A percentile compares a stretch with the other conserved stretches of the same genome.
Evolutionary conservation across 371 early-diverging fungal species (phyloP).

Genomic region (Mucor plumbeus): DNA sequence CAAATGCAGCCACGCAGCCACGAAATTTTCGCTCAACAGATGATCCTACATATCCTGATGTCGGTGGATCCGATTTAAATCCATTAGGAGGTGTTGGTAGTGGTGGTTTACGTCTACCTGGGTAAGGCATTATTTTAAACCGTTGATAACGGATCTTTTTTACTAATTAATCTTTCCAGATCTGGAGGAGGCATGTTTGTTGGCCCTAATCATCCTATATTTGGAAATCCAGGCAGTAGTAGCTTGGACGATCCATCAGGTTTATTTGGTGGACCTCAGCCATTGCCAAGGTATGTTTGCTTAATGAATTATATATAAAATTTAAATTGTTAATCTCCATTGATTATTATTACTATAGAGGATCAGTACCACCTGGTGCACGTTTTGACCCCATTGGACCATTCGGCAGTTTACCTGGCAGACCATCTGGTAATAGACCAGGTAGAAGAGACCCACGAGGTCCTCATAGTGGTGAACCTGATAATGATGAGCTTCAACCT

Average conservation of each 20-base stretch:
- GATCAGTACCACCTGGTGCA: slow-evolving; percentile 93
- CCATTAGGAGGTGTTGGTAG: slow-evolving; percentile 44
- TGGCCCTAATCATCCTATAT: slow-evolving; percentile 92
- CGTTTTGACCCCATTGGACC: slow-evolving; percentile 94
- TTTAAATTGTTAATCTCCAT: too few species aligned
- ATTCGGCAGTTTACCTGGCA: slow-evolving; percentile 61
- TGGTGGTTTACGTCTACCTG: slow-evolving; percentile 44
- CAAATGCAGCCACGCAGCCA: slow-evolving; percentile 9
- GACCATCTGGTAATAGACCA: slow-evolving; percentile 51
- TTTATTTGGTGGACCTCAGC: slow-evolving; percentile 58
- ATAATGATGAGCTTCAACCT: slow-evolving; percentile 78
- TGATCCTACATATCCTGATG: slow-evolving; percentile 43
- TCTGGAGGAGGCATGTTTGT: slow-evolving; percentile 84
- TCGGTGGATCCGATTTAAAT: slow-evolving; percentile 66
- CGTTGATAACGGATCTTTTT: too few species aligned
- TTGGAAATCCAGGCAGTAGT: slow-evolving; percentile 51
- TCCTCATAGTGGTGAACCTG: slow-evolving; percentile 72
- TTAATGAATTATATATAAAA: not conserved
- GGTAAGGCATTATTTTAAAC: slow-evolving; percentile 31
- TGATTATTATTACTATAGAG: slow-evolving; percentile 34
- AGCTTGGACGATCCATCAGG: slow-evolving; percentile 37
- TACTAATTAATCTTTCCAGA: not conserved
- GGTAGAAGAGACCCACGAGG: slow-evolving; percentile 50
- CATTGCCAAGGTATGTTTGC: slow-evolving; percentile 49
- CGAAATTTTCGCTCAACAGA: not conserved